Evolutionary conservation across 73 alveolate species (phyloP), one percentile per base, ranked within the genome.

Genomic region (Vitrella brassicaformis): DNA sequence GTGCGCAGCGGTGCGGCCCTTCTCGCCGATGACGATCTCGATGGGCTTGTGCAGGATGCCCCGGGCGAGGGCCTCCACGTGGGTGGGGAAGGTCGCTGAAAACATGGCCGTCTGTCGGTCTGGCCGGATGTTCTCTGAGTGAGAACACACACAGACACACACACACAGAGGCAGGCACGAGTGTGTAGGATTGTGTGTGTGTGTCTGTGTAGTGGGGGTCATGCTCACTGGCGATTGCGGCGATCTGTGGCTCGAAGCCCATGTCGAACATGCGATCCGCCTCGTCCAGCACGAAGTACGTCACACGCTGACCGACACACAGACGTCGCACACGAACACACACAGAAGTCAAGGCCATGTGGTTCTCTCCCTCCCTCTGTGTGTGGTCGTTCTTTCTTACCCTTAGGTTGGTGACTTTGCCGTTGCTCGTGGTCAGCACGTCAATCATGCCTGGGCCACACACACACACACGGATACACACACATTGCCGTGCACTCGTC

Each of bases 231-330:
- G 22, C 4, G 56, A 39, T 14, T 39, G 56, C 56, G 56, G 56
- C 39, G 28, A 90, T 84, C 66, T 81, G 79, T 25, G 69, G 78
- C 74, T 90, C 96, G 76, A 90, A 90, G 19, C 96, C 96, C 96
- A 90, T 90, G 32, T 90, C 96, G 45, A 92, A 80, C 98, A 94
- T 94, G 64, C 97, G 78, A 74, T 94, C 98, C 18, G 97, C 98
- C 81, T 94, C 98, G 87, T 94, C 98, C 47, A 94, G 79, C 18
- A 92, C 95, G 66, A 94, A 81, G 73, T 80, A 91, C n/a, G 94
- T 86, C 14, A 90, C 95, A 82, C 89, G 87, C 67, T 84, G 79
- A n/a, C n/a, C n/a, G n/a, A n/a, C n/a, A n/a, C n/a, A n/a, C n/a
- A n/a, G n/a, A n/a, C n/a, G n/a, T n/a, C n/a, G n/a, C n/a, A n/a